Evolutionary conservation across 176 grass and related monocot species (phyloP).

Genomic region (Avena atlantica): DNA sequence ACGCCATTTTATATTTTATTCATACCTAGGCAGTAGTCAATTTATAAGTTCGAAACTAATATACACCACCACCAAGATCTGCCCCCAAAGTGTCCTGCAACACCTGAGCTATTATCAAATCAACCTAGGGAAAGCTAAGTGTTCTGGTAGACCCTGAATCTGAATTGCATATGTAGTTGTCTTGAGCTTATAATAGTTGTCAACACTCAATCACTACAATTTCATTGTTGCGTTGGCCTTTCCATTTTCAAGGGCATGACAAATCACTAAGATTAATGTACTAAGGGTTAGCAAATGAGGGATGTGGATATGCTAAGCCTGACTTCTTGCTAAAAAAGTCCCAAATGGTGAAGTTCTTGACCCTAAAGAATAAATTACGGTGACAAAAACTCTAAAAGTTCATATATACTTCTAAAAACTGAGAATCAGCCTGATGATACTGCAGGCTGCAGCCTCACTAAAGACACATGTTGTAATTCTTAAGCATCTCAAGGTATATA

Average conservation of each 20-base stretch:
- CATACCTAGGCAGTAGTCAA: neutral
- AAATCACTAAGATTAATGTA: conserved; percentile 84
- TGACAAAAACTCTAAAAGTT: neutral
- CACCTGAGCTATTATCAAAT: neutral
- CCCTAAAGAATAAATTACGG: conserved; percentile 56
- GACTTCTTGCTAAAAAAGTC: conserved; percentile 69
- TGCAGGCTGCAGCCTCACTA: neutral
- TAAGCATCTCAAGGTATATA: no score
- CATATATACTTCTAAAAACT: neutral
- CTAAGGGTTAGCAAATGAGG: conserved; percentile 89
- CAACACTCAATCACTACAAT: neutral
- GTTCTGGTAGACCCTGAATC: neutral
- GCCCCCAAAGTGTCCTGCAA: neutral
- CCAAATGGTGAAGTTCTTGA: conserved; percentile 71
- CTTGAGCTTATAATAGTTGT: neutral
- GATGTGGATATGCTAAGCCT: conserved; percentile 87
- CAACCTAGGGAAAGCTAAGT: neutral
- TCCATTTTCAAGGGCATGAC: conserved; percentile 63
- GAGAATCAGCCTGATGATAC: neutral
- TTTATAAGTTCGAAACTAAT: neutral
- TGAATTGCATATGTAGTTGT: neutral
- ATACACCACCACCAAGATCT: neutral
- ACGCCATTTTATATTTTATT: neutral
- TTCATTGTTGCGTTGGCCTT: neutral
- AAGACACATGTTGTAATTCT: neutral